Conservation (phyloP, 1,284 basidiomycete genomes). For the Ganoderma resinaceum region DNA sequence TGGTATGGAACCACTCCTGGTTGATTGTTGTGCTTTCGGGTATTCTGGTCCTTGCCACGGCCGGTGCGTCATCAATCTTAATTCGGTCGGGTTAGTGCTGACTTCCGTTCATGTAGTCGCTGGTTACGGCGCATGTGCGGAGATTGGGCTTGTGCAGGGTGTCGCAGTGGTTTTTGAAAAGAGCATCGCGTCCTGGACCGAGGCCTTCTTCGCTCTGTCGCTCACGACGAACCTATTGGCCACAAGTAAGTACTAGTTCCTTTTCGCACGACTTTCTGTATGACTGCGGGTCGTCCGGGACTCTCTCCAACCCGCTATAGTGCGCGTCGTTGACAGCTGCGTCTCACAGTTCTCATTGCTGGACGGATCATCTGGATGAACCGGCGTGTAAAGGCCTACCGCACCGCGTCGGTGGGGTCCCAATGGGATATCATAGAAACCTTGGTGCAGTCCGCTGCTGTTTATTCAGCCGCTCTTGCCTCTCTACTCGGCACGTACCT, state of each 20-base stretch:
- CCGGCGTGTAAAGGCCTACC: slow-evolving; percentile 20
- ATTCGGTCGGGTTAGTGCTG: not conserved
- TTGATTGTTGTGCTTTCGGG: slow-evolving; percentile 21
- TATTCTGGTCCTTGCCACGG: slow-evolving; percentile 24
- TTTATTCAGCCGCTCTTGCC: slow-evolving; percentile 27
- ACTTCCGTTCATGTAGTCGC: slow-evolving; percentile 15
- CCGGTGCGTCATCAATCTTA: slow-evolving; percentile 12
- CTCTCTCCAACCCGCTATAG: not conserved
- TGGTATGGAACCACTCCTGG: slow-evolving; percentile 27
- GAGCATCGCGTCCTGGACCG: slow-evolving; percentile 25
- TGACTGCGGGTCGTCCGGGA: too few relatives aligned
- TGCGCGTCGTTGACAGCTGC: not conserved
- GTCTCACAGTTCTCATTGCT: slow-evolving; percentile 28
- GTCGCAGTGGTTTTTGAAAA: slow-evolving; percentile 23
- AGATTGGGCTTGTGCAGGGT: slow-evolving; percentile 21
- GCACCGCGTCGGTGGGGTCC: not conserved
- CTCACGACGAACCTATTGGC: slow-evolving; percentile 28
- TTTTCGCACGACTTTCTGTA: not conserved
- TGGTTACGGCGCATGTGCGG: slow-evolving; percentile 29
- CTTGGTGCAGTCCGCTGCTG: slow-evolving; percentile 26
- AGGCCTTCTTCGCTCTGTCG: slow-evolving; percentile 30
- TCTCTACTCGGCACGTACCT: slow-evolving; percentile 23
- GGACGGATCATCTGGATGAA: slow-evolving; percentile 28
- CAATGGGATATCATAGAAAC: slow-evolving; percentile 23
- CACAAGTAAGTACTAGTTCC: slow-evolving; percentile 18